phyloP scores from a whole-genome alignment of 2,329 filamentous ascomycete species.

The Lachnum nothofagi region DNA sequence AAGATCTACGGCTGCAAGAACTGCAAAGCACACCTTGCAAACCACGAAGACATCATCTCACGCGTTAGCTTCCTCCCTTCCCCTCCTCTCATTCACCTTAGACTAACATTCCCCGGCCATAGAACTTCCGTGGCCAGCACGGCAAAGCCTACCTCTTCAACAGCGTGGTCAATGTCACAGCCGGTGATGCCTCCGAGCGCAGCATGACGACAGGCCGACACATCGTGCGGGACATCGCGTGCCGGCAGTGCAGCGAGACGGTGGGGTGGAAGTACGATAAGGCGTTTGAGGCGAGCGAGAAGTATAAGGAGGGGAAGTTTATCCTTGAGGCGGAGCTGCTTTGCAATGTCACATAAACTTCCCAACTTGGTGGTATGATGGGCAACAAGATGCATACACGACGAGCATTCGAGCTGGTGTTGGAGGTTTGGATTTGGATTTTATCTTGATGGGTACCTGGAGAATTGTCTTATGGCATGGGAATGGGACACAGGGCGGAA shows the following conservation, averaged over 20 bases:
- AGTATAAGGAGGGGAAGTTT: constrained; percentile 98
- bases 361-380: too few species aligned
- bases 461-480: too few species aligned
- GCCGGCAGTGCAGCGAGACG: constrained; percentile 82
- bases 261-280: constrained; percentile 99
- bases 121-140: constrained; percentile 98
- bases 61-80: constrained; percentile 54
- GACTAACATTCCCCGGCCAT: constrained; percentile 7
- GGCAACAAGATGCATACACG: too few species aligned
- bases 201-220: constrained; percentile 98
- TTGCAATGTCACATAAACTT: constrained; percentile 60
- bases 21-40: constrained; percentile 93
- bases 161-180: constrained; percentile 82
- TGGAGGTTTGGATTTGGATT: too few species aligned
- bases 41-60: constrained; percentile 94
- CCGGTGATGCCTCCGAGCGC: constrained; percentile 80
- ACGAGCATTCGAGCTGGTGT: too few species aligned
- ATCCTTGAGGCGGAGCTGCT: constrained; percentile 90
- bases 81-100: constrained; percentile 6
- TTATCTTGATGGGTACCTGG: too few species aligned
- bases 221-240: constrained; percentile 87
- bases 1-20: constrained; percentile 90
- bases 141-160: constrained; percentile 98
- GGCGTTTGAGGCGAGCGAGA: constrained; percentile 84
- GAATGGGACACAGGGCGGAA: too few species aligned